Percentiles rank a stretch among this genome's conserved stretches.
Evolutionary conservation across 352 stramenopile genomes (phyloP).

Genomic region (Pythium brachiatum): DNA sequence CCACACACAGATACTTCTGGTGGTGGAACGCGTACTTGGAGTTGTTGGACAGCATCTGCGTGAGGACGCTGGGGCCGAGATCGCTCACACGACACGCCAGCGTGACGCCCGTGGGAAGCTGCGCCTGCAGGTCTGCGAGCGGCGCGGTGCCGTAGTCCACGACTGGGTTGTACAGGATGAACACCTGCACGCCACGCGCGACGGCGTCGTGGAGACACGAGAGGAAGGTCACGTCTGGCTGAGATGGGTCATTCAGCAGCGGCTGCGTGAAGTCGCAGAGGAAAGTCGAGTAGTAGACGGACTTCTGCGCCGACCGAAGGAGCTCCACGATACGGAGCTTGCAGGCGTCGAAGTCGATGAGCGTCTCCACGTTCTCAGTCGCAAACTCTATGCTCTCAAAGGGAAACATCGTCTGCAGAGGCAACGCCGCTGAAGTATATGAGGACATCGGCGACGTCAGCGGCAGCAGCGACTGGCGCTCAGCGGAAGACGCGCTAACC

Average conservation of each 20-base stretch:
- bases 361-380: constrained; percentile 34
- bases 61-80: constrained; percentile 44
- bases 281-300: constrained; percentile 81
- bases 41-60: constrained; percentile 62
- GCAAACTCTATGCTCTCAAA: constrained; percentile 69
- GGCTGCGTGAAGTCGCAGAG: constrained; percentile 73
- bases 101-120: constrained; percentile 46
- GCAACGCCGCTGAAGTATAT: constrained; percentile 6
- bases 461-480: constrained; percentile 20
- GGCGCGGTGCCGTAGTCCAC: constrained; percentile 72
- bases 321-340: constrained; percentile 59
- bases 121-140: constrained; percentile 38
- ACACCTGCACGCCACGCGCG: constrained; percentile 56
- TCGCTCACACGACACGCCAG: constrained; percentile 68
- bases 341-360: constrained; percentile 64
- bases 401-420: constrained; percentile 30
- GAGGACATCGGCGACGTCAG: neutral
- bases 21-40: constrained; percentile 82
- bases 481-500: neutral
- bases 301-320: constrained; percentile 46
- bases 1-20: constrained; percentile 76
- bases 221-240: constrained; percentile 43
- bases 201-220: constrained; percentile 58
- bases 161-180: constrained; percentile 74
- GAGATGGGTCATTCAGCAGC: constrained; percentile 27